Base-by-base conservation (phyloP, 306 rosid genomes). In the Myrica gale region DNA sequence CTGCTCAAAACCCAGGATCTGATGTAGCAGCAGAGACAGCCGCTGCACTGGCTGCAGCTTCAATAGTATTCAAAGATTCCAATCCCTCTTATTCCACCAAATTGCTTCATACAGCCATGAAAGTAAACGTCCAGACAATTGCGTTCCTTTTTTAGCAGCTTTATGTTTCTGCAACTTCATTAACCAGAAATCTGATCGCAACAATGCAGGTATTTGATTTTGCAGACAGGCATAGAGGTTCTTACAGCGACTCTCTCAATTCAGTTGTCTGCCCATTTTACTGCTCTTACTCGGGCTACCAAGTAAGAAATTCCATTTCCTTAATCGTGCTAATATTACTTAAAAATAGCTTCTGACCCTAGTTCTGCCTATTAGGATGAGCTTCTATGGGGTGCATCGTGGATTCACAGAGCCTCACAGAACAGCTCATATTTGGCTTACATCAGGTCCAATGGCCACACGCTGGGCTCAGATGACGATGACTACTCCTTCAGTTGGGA, bases 341-440 rank as follows among this genome's bases (percentile, higher is more conserved):
- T 53, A 3, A 71, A 7, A 51, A 53, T 6, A 21, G 23, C 60
- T 63, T 50, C 72, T 42, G 66, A 70, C 19, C 46, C 39, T 50
- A 61, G 5, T 61, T 76, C 39, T 68, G 74, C 50, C 9, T 11
- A 71, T 68, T 69, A 94, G 98, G 98, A 94, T 80, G 98, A 94
- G 81, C 96, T 94, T 83, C 89, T 94, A 10, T 94, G 98, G 97
- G 96, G 93, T 57, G 96, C 97, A 16, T 87, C 98, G 9, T 94
- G 98, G 97, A 81, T 94, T 56, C 87, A 91, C 45, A 86, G 75
- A 79, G 98, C 98, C 69, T 90, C 98, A 0, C 80, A 86, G 74
- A 73, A 57, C 32, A 76, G 71, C 68, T 81, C 90, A 2, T 90
- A 83, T 77, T 72, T 91, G 77, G 57, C 63, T 58, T 94, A 90